phyloP scores from a whole-genome alignment of 2,329 filamentous ascomycete species.

The Trichoderma sp. region DNA sequence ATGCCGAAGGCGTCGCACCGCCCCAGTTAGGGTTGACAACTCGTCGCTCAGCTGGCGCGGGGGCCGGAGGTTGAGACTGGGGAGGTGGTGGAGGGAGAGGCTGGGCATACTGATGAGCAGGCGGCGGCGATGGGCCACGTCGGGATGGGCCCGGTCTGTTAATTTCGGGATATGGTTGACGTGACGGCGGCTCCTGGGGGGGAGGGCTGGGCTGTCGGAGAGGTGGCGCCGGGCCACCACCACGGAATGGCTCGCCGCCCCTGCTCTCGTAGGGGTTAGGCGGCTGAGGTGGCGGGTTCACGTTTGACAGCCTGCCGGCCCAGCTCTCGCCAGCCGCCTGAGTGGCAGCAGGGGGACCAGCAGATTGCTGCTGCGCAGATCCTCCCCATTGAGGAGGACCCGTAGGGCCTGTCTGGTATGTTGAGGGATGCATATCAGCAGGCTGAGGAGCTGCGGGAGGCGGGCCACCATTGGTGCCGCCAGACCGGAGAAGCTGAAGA shows the following conservation, averaged over 20 bases:
- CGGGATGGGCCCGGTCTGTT: constrained; percentile 43
- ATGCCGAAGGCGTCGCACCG: constrained; percentile 53
- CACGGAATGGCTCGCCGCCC: constrained; percentile 67
- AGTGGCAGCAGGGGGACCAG: constrained; percentile 65
- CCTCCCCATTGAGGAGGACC: constrained; percentile 89
- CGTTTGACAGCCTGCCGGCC: constrained; percentile 72
- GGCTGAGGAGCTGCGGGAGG: constrained; percentile 83
- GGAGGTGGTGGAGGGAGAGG: constrained; percentile 55
- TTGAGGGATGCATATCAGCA: constrained; percentile 93
- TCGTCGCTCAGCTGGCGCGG: constrained; percentile 57
- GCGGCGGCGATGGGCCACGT: constrained; percentile 58
- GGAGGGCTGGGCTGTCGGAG: constrained; percentile 78
- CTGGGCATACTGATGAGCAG: constrained; percentile 50
- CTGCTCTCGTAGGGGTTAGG: constrained; percentile 80
- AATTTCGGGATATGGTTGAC: constrained; percentile 61
- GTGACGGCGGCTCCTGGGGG: constrained; percentile 64
- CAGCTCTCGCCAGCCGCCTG: constrained; percentile 58
- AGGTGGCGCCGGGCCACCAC: constrained; percentile 66
- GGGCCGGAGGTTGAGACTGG: constrained; percentile 49
- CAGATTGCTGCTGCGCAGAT: constrained; percentile 61
- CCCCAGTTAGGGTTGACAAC: constrained; percentile 63
- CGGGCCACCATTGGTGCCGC: constrained; percentile 71
- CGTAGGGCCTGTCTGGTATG: constrained; percentile 83
- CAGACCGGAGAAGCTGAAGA: constrained; percentile 82
- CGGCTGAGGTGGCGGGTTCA: constrained; percentile 74